Evolutionary conservation across 164 flowering plant species (phyloP).

Genomic region (Protea cynaroides): DNA sequence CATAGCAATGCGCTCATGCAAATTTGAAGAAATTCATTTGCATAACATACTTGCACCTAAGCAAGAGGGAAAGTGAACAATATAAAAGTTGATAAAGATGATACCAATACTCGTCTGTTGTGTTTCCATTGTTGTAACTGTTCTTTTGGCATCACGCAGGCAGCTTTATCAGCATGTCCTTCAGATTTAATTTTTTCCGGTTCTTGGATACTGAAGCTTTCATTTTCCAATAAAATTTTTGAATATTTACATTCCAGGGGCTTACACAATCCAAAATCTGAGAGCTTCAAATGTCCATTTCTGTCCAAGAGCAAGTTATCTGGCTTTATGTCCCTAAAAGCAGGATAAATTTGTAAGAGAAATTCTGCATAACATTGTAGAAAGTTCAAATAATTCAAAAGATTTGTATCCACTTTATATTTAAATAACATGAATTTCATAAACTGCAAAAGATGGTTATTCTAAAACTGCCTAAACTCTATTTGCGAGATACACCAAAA

Average conservation of each 20-base stretch:
- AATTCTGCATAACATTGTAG: no score
- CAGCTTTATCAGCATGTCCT: conserved; percentile 32
- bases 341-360: neutral
- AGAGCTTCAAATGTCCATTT: conserved; percentile 91
- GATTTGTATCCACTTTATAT: no score
- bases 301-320: conserved; percentile 86
- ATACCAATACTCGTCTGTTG: conserved; percentile 79
- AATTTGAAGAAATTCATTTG: neutral
- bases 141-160: conserved; percentile 79
- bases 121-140: conserved; percentile 78
- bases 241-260: conserved; percentile 78
- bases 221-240: conserved; percentile 50
- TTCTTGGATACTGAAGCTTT: conserved; percentile 40
- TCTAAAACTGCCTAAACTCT: no score
- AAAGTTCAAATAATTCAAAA: no score
- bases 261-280: conserved; percentile 95
- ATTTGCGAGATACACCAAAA: no score
- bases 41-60: neutral
- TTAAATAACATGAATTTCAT: no score
- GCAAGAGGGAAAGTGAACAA: neutral
- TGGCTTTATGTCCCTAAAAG: conserved; percentile 87
- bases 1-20: neutral
- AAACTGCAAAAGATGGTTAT: no score
- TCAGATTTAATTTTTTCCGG: conserved; percentile 31
- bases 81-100: neutral